phyloP scores from a whole-genome alignment of 2,329 filamentous ascomycete species.

The Fusarium siculi region DNA sequence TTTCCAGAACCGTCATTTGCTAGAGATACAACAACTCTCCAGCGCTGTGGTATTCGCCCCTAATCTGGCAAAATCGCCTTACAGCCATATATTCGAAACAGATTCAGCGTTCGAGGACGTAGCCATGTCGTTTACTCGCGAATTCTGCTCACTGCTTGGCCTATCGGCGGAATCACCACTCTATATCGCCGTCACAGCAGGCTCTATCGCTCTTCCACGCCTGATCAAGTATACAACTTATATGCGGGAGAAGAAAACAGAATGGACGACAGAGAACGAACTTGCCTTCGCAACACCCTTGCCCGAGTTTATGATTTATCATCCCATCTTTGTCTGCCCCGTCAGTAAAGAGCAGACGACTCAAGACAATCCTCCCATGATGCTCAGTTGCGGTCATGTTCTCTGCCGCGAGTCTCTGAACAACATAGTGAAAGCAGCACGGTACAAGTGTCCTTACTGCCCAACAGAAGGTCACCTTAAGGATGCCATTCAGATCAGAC shows the following conservation, averaged over 20 bases:
- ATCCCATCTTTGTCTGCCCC: constrained; percentile 97
- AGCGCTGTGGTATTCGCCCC: constrained; percentile 82
- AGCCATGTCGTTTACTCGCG: constrained; percentile 85
- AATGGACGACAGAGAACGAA: constrained; percentile 94
- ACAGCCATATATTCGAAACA: constrained; percentile 80
- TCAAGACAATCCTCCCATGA: constrained; percentile 93
- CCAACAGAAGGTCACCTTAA: constrained; percentile 82
- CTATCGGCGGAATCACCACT: constrained; percentile 92
- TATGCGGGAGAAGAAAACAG: constrained; percentile 88
- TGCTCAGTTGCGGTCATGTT: constrained; percentile 95
- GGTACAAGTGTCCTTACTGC: constrained; percentile 97
- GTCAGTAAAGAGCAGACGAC: constrained; percentile 97
- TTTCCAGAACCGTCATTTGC: constrained; percentile 79
- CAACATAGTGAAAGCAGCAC: constrained; percentile 78
- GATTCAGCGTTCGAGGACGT: constrained; percentile 83
- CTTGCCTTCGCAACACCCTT: constrained; percentile 80
- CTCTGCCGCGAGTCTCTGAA: constrained; percentile 86
- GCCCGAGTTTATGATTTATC: constrained; percentile 75
- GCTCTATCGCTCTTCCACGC: constrained; percentile 88
- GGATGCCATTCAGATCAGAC: constrained; percentile 78
- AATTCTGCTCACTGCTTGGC: constrained; percentile 92
- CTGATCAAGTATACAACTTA: constrained; percentile 89
- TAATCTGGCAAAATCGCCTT: constrained; percentile 82
- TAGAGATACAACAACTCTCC: constrained; percentile 83
- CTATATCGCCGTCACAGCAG: constrained; percentile 91